Percentiles rank a stretch among this genome's conserved stretches.
Evolutionary conservation across 768 basidiomycete genomes (phyloP).

Genomic region (Auriscalpium microsporum): DNA sequence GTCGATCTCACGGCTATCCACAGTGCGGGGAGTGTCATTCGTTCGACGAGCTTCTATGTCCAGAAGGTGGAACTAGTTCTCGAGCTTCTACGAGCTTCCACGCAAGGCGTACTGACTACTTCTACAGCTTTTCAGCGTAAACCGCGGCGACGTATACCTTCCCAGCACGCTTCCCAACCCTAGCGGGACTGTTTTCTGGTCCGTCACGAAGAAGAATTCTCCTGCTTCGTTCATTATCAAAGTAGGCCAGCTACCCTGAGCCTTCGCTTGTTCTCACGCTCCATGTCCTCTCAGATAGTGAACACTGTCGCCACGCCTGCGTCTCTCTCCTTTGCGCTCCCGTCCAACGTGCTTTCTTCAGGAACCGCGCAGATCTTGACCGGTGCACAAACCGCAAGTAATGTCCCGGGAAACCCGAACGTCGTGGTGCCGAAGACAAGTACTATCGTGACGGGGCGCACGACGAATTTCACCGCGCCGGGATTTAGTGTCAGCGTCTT

Average conservation of each 20-base stretch:
- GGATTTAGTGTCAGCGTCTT: conserved; percentile 35
- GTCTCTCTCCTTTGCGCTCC: conserved; percentile 43
- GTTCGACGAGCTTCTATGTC: conserved; percentile 55
- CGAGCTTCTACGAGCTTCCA: too few species aligned
- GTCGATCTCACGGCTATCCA: not conserved
- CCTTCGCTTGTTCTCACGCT: not conserved
- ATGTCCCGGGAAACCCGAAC: conserved; percentile 44
- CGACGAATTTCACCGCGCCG: conserved; percentile 48
- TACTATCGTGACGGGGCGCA: conserved; percentile 38
- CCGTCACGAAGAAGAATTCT: conserved; percentile 32
- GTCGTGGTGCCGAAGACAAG: conserved; percentile 38
- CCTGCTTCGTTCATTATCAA: conserved; percentile 48
- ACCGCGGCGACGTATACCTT: conserved; percentile 54
- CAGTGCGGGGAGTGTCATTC: conserved; percentile 45
- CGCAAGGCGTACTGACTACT: not conserved
- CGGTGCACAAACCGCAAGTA: conserved; percentile 42
- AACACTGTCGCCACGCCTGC: conserved; percentile 38
- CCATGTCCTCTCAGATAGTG: conserved; percentile 33
- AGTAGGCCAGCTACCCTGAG: conserved; percentile 22
- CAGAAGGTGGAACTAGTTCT: conserved; percentile 38
- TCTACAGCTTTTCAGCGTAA: conserved; percentile 50
- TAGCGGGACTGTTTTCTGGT: conserved; percentile 52
- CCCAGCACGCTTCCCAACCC: conserved; percentile 49
- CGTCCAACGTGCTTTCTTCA: conserved; percentile 38
- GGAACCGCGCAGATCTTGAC: conserved; percentile 44